These are phyloP conservation scores for Amanita inopinata DNA, from an alignment of 768 basidiomycete genomes.

Conservation along the genomic window DNA sequence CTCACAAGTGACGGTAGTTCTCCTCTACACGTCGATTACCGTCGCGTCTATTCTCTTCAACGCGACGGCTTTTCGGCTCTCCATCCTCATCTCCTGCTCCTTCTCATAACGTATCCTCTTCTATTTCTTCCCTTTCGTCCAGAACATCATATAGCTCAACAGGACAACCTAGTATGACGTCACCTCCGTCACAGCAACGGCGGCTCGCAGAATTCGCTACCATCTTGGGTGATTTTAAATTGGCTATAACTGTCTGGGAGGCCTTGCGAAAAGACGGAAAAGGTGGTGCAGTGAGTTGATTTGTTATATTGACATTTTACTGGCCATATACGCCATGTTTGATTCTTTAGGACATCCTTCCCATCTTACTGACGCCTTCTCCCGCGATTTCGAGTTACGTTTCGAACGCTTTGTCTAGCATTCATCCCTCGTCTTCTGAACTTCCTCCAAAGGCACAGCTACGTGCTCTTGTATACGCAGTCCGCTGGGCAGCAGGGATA, in stretches of 20 bases:
- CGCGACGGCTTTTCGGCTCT: constrained; percentile 73
- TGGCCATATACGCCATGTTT: background rate
- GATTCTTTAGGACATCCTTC: constrained; percentile 64
- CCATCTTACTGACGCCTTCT: constrained; percentile 60
- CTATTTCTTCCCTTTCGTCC: constrained; percentile 30
- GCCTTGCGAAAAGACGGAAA: constrained; percentile 77
- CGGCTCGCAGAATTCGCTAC: constrained; percentile 96
- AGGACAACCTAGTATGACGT: constrained; percentile 16
- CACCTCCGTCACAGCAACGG: constrained; percentile 59
- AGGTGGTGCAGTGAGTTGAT: constrained; percentile 68
- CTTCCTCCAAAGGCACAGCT: constrained; percentile 54
- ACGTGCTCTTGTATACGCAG: constrained; percentile 56
- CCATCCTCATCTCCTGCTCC: constrained; percentile 39
- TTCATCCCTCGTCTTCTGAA: constrained; percentile 37
- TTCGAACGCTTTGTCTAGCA: constrained; percentile 43
- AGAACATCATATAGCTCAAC: constrained; percentile 26
- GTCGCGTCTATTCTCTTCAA: constrained; percentile 79
- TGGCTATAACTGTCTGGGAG: constrained; percentile 82
- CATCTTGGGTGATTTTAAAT: constrained; percentile 80
- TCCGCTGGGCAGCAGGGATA: constrained; percentile 73
- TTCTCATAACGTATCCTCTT: constrained; percentile 26
- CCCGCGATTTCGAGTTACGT: constrained; percentile 51
- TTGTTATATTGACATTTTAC: constrained; percentile 11
- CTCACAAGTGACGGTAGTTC: constrained; percentile 32
- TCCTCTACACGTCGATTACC: constrained; percentile 71